Percentiles rank a stretch among this genome's conserved stretches.
Conservation (phyloP, 768 basidiomycete species). For the Lactifluus echinatus region DNA sequence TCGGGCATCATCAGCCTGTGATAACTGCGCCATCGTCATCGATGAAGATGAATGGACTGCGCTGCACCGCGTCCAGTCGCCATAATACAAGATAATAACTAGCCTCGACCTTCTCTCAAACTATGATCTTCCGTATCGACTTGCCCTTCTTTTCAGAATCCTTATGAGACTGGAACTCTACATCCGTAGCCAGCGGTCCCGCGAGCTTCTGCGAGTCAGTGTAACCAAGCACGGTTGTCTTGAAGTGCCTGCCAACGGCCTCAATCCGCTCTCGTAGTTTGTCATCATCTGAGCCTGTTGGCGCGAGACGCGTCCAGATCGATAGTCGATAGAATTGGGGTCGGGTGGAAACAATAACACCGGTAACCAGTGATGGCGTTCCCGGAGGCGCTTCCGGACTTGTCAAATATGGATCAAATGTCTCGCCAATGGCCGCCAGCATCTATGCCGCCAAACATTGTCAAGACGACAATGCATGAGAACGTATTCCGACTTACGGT, state of each 20-base stretch:
- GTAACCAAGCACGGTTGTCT: conserved; percentile 81
- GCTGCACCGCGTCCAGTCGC: not conserved
- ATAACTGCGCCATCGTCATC: conserved; percentile 23
- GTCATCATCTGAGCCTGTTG: conserved; percentile 42
- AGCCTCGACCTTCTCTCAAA: conserved; percentile 34
- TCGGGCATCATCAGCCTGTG: not conserved
- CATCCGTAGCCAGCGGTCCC: conserved; percentile 88
- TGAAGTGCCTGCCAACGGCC: conserved; percentile 84
- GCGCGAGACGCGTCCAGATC: conserved; percentile 93
- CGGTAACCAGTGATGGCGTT: conserved; percentile 51
- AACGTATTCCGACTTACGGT: conserved; percentile 47
- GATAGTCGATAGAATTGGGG: conserved; percentile 94
- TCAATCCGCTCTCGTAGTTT: conserved; percentile 72
- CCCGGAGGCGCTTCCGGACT: conserved; percentile 34
- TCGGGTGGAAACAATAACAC: conserved; percentile 90
- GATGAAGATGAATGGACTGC: too few relatives aligned
- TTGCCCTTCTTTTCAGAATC: conserved; percentile 94
- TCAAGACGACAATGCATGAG: not conserved
- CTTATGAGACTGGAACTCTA: conserved; percentile 91
- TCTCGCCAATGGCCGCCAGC: conserved; percentile 99
- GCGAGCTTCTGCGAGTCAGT: conserved; percentile 60
- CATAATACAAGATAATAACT: conserved; percentile 22
- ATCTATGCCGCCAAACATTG: conserved; percentile 46
- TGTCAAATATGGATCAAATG: conserved; percentile 83
- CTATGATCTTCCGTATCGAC: conserved; percentile 65